A percentile compares a stretch with the other conserved stretches of the same genome.
Conservation (phyloP, 371 early-diverging fungal genomes). For the Chytridium lagenaria region DNA sequence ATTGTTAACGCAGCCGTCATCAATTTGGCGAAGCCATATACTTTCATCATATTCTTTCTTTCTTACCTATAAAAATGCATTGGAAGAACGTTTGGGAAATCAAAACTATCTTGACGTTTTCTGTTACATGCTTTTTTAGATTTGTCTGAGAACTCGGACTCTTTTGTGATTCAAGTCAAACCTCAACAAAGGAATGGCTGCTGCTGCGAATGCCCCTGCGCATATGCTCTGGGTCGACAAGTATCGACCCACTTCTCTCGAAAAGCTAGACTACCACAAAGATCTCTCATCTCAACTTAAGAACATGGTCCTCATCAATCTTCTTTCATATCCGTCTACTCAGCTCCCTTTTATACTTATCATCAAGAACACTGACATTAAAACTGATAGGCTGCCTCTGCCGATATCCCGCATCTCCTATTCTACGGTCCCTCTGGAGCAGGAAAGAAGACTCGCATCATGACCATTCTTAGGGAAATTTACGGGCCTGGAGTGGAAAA, state of each 20-base stretch:
- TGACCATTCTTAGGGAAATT: slow-evolving; percentile 81
- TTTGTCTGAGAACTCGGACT: no score
- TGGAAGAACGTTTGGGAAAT: no score
- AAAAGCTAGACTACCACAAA: slow-evolving; percentile 83
- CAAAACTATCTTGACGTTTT: no score
- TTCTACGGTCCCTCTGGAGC: slow-evolving; percentile 97
- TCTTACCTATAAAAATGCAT: no score
- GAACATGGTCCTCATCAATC: slow-evolving; percentile 64
- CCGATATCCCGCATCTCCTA: slow-evolving; percentile 94
- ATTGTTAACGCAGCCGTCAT: no score
- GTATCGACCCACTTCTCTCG: slow-evolving; percentile 88
- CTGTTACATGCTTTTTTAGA: no score
- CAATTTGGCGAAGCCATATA: no score
- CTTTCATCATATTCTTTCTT: no score
- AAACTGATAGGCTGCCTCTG: slow-evolving; percentile 67
- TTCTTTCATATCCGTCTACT: background rate
- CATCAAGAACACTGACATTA: background rate
- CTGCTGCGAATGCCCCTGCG: background rate
- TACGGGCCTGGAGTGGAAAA: slow-evolving; percentile 95
- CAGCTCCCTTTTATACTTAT: background rate
- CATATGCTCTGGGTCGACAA: slow-evolving; percentile 93
- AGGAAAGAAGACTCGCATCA: slow-evolving; percentile 97
- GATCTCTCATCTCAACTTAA: slow-evolving; percentile 77
- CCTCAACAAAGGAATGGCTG: no score
- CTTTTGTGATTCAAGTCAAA: no score